These are phyloP conservation scores for Bremia lactucae DNA, from an alignment of 352 stramenopile species.

Conservation along the genomic window DNA sequence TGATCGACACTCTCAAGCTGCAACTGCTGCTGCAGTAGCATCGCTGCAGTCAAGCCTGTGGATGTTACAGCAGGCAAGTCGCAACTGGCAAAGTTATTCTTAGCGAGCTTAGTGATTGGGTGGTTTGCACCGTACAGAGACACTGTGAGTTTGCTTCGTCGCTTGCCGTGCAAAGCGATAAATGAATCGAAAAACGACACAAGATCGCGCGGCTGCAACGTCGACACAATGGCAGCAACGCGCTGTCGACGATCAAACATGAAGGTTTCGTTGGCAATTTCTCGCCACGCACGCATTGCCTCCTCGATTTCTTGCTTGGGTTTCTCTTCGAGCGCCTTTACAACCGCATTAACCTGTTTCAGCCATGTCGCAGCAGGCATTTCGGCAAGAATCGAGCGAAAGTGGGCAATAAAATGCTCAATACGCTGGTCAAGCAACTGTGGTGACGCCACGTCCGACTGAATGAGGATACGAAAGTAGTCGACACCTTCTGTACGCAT, in stretches of 20 bases:
- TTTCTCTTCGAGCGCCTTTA: constrained; percentile 48
- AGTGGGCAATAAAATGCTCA: constrained; percentile 48
- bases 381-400: constrained; percentile 28
- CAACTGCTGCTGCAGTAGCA: constrained; percentile 26
- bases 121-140: constrained; percentile 45
- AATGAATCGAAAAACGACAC: constrained; percentile 54
- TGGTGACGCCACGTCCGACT: constrained; percentile 66
- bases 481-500: constrained; percentile 37
- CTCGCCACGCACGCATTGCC: constrained; percentile 46
- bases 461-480: constrained; percentile 71
- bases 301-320: constrained; percentile 64
- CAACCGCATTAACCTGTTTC: constrained; percentile 55
- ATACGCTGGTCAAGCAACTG: constrained; percentile 56
- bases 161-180: constrained; percentile 20
- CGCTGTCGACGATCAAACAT: constrained; percentile 50
- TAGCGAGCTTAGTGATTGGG: constrained; percentile 20
- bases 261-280: constrained; percentile 56
- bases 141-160: constrained; percentile 44
- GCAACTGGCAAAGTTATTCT: background rate
- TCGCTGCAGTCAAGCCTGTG: constrained; percentile 22
- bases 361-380: constrained; percentile 26
- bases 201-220: constrained; percentile 35
- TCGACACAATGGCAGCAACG: constrained; percentile 38
- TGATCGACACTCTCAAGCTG: background rate
- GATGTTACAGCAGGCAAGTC: constrained; percentile 1